phyloP scores from a whole-genome alignment of 495 filamentous ascomycete species.

The Acidiella bohemica region DNA sequence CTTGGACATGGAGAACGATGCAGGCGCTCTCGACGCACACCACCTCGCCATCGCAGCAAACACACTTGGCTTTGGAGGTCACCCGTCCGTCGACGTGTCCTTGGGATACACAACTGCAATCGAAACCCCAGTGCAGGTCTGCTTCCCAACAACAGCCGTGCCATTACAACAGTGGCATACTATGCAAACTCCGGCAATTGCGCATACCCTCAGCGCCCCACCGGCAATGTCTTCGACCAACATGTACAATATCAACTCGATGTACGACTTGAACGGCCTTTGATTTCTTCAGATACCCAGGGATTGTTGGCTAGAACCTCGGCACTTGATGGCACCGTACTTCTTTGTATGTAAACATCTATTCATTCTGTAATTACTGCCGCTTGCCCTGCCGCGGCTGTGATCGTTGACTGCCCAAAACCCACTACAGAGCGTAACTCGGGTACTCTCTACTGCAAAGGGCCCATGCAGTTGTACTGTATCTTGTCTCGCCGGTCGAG shows the following conservation, averaged over 20 bases:
- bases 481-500: no score
- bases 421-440: no score
- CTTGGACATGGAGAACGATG: background rate
- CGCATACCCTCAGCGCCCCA: constrained; percentile 7
- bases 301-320: no score
- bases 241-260: background rate
- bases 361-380: no score
- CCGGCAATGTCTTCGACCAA: background rate
- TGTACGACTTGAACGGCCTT: background rate
- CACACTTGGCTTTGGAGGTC: constrained; percentile 2
- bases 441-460: no score
- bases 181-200: constrained; percentile 5
- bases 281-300: no score
- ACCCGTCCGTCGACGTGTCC: background rate
- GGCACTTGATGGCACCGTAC: no score
- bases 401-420: no score
- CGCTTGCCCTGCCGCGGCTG: no score
- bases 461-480: no score
- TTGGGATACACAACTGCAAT: constrained; percentile 4
- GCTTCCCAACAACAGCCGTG: background rate
- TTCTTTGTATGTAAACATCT: no score
- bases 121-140: background rate
- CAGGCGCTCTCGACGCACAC: constrained; percentile 1
- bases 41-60: constrained; percentile 5
- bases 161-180: background rate